phyloP scores from a whole-genome alignment of 805 yeast genomes.

The Starmerella apis region DNA sequence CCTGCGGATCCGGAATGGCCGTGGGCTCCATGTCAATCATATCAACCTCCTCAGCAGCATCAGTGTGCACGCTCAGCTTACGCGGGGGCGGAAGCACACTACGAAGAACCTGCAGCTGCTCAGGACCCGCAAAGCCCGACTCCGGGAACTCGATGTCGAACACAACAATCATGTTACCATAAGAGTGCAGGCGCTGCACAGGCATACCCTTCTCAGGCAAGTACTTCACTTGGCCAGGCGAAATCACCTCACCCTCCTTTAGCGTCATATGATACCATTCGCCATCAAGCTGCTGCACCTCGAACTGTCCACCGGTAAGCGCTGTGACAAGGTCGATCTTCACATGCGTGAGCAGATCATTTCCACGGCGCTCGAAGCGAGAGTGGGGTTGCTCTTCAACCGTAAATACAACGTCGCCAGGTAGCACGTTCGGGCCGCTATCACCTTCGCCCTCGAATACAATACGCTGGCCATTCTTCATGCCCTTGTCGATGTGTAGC shows the following conservation, averaged over 20 bases:
- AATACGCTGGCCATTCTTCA: slow-evolving; percentile 86
- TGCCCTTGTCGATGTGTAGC: slow-evolving; percentile 93
- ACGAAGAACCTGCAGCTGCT: slow-evolving; percentile 64
- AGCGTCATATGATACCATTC: slow-evolving; percentile 76
- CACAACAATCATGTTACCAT: slow-evolving; percentile 76
- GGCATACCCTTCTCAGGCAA: slow-evolving; percentile 98
- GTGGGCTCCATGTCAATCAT: slow-evolving; percentile 57
- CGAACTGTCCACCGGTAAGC: slow-evolving; percentile 88
- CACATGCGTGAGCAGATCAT: slow-evolving; percentile 74
- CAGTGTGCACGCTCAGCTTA: slow-evolving; percentile 34
- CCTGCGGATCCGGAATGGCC: slow-evolving; percentile 39
- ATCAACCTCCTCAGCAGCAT: slow-evolving; percentile 53
- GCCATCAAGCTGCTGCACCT: slow-evolving; percentile 81
- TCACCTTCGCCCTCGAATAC: slow-evolving; percentile 94
- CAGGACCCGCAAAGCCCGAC: slow-evolving; percentile 48
- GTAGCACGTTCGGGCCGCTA: slow-evolving; percentile 86
- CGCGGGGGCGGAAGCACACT: slow-evolving; percentile 69
- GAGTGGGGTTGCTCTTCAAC: slow-evolving; percentile 84
- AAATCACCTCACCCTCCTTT: slow-evolving; percentile 83
- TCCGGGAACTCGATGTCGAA: slow-evolving; percentile 85
- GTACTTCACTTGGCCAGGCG: slow-evolving; percentile 74
- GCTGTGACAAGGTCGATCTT: slow-evolving; percentile 90
- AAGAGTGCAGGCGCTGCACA: slow-evolving; percentile 72
- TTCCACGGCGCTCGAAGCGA: slow-evolving; percentile 74
- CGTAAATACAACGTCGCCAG: slow-evolving; percentile 93